Evolutionary conservation across 345 rosid genomes (phyloP), one percentile per base, ranked within the genome.

Genomic region (Hibiscus tridactylites): DNA sequence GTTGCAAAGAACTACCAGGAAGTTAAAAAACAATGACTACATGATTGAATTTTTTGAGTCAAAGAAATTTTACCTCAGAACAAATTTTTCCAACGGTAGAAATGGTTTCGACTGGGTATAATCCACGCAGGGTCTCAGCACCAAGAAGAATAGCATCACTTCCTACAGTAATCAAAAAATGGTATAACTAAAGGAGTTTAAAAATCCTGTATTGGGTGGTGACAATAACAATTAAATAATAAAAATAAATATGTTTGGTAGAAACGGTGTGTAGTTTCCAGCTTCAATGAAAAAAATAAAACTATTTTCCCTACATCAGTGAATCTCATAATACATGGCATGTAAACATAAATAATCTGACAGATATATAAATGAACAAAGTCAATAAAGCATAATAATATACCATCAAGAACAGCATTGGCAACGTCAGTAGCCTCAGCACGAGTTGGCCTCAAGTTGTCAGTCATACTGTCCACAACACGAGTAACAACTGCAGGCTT

Each of bases 351-450:
- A 47, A 50, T 3, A 24, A n/a, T 68, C 58, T 64, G 9, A 21
- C 42, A 21, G 62, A 10, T 13, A 57, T 8, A 47, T 66, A 56
- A 54, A 58, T 9, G 50, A 52, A 19, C 47, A 35, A 44, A 33
- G 39, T 52, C 46, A 53, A 10, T 35, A 70, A 7, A 71, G 62
- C 50, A 65, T 19, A 29, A 26, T 56, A 12, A 73, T 81, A 21
- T 72, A 93, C 98, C 98, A 77, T 91, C 98, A 74, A 94, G 81
- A 53, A 94, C 98, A 73, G 98, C 98, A 86, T 94, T 94, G 56
- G 98, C 98, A 78, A 94, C 98, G 82, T 94, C 98, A 78, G 98
- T 94, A 70, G 98, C 97, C 78, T 94, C 97, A 13, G 98, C 98
- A 81, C 97, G 97, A 76, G 98, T 91, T 74, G 98, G 98, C 68